These are phyloP conservation scores for Lumnitzera racemosa DNA, from an alignment of 345 rosid species.

Conservation along the genomic window DNA sequence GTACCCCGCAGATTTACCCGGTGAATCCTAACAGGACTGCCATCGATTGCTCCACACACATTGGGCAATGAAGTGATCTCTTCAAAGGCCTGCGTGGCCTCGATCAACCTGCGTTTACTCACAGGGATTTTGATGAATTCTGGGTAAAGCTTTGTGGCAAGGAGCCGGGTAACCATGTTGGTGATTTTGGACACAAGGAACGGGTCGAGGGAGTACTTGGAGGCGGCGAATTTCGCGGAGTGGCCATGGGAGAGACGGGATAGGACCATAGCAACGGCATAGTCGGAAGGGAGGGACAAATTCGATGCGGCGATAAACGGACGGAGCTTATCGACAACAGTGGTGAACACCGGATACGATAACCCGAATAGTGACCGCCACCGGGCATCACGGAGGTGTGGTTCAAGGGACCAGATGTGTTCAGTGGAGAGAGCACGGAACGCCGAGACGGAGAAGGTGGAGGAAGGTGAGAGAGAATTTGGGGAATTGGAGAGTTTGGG, in stretches of 20 bases:
- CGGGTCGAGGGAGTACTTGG: constrained; percentile 77
- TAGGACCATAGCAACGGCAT: constrained; percentile 91
- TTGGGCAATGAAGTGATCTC: constrained; percentile 89
- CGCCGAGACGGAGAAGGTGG: constrained; percentile 70
- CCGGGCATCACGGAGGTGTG: constrained; percentile 80
- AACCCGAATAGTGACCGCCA: constrained; percentile 88
- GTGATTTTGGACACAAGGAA: constrained; percentile 89
- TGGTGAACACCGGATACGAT: constrained; percentile 83
- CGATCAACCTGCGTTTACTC: constrained; percentile 70
- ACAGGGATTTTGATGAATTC: constrained; percentile 89
- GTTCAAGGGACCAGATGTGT: constrained; percentile 77
- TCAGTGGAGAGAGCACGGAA: constrained; percentile 89
- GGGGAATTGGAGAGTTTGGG: constrained; percentile 19
- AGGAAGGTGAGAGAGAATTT: constrained; percentile 34
- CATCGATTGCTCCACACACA: constrained; percentile 84
- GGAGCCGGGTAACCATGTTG: constrained; percentile 85
- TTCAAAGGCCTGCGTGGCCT: constrained; percentile 85
- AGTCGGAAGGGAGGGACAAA: constrained; percentile 91
- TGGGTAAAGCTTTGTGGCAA: constrained; percentile 86
- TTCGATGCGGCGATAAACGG: constrained; percentile 84
- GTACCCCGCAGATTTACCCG: constrained; percentile 23
- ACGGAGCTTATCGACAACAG: constrained; percentile 80
- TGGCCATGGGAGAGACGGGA: constrained; percentile 79
- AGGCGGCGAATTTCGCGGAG: constrained; percentile 64
- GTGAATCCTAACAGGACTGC: constrained; percentile 61